Evolutionary conservation across 306 rosid genomes (phyloP).

Genomic region (Dryas alaskensis): DNA sequence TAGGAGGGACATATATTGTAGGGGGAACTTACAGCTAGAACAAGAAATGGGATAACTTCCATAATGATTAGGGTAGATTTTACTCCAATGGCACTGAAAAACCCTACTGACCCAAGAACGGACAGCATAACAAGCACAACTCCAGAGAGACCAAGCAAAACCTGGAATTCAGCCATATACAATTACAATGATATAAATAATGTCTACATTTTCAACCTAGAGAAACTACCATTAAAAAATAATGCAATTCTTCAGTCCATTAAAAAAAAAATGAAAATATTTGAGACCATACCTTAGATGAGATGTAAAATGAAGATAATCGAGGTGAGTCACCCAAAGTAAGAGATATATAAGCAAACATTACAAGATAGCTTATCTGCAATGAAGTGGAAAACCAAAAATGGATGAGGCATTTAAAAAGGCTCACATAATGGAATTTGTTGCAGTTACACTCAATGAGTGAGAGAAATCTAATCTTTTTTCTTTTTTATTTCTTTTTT

Average conservation of each 20-base stretch:
- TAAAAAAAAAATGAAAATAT: constrained; percentile 6
- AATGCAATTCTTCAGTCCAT: neutral
- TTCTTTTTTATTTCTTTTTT: no score
- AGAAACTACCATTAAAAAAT: constrained; percentile 8
- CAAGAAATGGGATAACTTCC: constrained; percentile 99
- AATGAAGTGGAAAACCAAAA: constrained; percentile 19
- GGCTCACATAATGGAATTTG: neutral
- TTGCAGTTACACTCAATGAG: neutral
- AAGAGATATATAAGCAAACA: constrained; percentile 97
- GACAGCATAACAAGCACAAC: constrained; percentile 92
- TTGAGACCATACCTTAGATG: constrained; percentile 73
- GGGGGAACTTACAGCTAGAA: constrained; percentile 81
- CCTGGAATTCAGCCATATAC: constrained; percentile 47
- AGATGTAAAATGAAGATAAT: constrained; percentile 64
- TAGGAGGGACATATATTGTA: constrained; percentile 1
- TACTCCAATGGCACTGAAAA: constrained; percentile 86
- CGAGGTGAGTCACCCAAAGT: constrained; percentile 85
- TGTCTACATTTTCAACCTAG: constrained; percentile 8
- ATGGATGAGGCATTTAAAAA: constrained; percentile 19
- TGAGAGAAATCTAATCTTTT: no score
- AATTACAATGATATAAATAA: constrained; percentile 14
- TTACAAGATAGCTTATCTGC: constrained; percentile 98
- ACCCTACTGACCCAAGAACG: constrained; percentile 91
- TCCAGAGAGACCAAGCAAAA: constrained; percentile 91
- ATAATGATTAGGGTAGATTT: constrained; percentile 93